Conservation (phyloP, 805 yeast genomes). For the Ogataea philodendri region DNA sequence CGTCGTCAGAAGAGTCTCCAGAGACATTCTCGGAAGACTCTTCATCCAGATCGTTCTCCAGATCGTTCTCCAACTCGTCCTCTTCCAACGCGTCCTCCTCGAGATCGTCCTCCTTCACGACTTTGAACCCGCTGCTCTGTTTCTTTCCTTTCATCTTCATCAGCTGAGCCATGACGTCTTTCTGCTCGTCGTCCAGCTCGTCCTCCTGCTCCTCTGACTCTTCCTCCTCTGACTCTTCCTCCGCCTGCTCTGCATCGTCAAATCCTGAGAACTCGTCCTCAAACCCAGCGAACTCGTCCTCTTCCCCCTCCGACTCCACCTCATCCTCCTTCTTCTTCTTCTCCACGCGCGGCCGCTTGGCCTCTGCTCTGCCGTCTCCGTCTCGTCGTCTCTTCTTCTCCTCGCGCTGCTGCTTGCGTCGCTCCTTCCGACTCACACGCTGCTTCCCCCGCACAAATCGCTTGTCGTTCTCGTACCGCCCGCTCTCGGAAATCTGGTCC, state of each 20-base stretch:
- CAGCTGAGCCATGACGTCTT: slow-evolving; percentile 28
- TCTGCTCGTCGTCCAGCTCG: slow-evolving; percentile 24
- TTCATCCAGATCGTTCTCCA: no score
- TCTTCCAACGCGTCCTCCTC: slow-evolving; percentile 25
- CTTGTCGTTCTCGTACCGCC: slow-evolving; percentile 35
- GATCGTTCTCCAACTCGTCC: slow-evolving; percentile 7
- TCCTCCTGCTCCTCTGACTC: slow-evolving; percentile 7
- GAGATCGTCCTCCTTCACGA: slow-evolving; percentile 30
- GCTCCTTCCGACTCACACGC: slow-evolving; percentile 36
- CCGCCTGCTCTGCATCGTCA: slow-evolving; percentile 10
- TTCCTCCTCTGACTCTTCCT: slow-evolving; percentile 12
- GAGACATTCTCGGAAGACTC: slow-evolving; percentile 6
- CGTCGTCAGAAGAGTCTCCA: slow-evolving; percentile 6
- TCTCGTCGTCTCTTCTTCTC: slow-evolving; percentile 31
- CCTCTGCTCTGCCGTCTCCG: slow-evolving; percentile 12
- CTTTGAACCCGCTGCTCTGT: slow-evolving; percentile 27
- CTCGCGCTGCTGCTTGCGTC: slow-evolving; percentile 37
- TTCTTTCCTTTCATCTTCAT: slow-evolving; percentile 28
- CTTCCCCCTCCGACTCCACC: slow-evolving; percentile 8
- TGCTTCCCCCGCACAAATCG: slow-evolving; percentile 30
- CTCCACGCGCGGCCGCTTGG: slow-evolving; percentile 1
- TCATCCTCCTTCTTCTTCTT: slow-evolving; percentile 1
- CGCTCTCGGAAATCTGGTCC: slow-evolving; percentile 39
- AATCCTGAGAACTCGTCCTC: no score
- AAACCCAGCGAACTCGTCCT: slow-evolving; percentile 16